Evolutionary conservation across 192 early-diverging fungal genomes (phyloP).

Genomic region (Coemansia sp.): DNA sequence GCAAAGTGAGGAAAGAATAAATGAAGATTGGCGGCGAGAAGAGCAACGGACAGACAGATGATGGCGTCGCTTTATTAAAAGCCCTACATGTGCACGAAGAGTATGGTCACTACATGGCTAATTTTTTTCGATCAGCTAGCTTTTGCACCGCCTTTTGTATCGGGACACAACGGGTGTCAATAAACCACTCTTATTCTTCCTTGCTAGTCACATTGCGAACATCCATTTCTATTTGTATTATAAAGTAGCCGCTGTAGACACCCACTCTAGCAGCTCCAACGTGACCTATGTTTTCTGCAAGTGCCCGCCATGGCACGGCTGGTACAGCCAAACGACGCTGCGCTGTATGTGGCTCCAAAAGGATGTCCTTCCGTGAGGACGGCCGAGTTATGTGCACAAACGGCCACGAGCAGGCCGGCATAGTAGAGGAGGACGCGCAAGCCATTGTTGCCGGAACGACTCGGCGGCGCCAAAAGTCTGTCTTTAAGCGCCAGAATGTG

Average conservation of each 20-base stretch:
- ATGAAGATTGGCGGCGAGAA: neutral
- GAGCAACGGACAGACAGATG: neutral
- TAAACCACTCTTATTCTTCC: no score
- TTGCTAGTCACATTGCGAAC: no score
- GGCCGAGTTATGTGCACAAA: slow-evolving; percentile 39
- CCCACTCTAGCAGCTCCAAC: neutral
- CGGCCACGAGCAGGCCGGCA: slow-evolving; percentile 39
- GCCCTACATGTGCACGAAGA: no score
- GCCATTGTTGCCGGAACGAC: slow-evolving; percentile 21
- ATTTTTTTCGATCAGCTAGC: no score
- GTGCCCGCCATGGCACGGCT: neutral
- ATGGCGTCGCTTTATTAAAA: neutral
- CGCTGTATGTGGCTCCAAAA: slow-evolving; percentile 34
- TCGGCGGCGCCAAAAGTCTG: slow-evolving; percentile 11
- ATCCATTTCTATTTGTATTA: no score
- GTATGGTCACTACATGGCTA: no score
- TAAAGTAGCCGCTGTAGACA: no score
- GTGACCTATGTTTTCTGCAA: neutral
- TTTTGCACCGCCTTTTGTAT: no score
- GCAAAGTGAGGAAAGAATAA: neutral
- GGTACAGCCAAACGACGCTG: slow-evolving; percentile 29
- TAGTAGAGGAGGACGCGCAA: slow-evolving; percentile 32
- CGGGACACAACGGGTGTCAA: no score
- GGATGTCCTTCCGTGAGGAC: slow-evolving; percentile 26
- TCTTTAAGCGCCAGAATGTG: slow-evolving; percentile 12